phyloP scores from a whole-genome alignment of 805 yeast genomes.

The Kluyveromyces wickerhamii region DNA sequence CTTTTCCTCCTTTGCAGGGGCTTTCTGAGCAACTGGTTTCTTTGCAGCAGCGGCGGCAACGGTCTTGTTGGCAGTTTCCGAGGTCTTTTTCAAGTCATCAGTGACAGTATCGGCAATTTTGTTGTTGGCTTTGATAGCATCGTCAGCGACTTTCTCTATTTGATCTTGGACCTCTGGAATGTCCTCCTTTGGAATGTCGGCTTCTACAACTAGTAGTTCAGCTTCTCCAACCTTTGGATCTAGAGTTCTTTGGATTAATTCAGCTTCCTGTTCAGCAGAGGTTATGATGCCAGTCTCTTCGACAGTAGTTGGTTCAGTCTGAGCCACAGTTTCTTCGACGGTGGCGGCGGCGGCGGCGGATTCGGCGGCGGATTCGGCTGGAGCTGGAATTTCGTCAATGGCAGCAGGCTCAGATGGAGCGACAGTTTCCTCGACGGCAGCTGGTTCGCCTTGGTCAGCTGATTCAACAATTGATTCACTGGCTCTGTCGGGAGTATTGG shows the following conservation, averaged over 20 bases:
- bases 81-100: neutral
- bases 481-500: slow-evolving; percentile 1
- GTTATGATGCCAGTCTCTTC: slow-evolving; percentile 10
- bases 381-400: neutral
- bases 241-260: slow-evolving; percentile 9
- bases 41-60: slow-evolving; percentile 6
- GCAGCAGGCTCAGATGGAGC: neutral
- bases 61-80: neutral
- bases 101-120: slow-evolving; percentile 26
- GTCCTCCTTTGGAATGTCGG: slow-evolving; percentile 20
- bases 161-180: slow-evolving; percentile 23
- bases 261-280: slow-evolving; percentile 10
- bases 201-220: slow-evolving; percentile 23
- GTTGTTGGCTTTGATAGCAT: slow-evolving; percentile 31
- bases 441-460: slow-evolving; percentile 1
- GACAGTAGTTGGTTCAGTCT: neutral
- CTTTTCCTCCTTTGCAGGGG: slow-evolving; percentile 8
- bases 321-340: slow-evolving; percentile 1
- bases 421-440: neutral
- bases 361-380: slow-evolving; percentile 5
- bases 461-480: slow-evolving; percentile 2
- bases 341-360: slow-evolving; percentile 10
- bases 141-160: slow-evolving; percentile 27
- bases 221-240: slow-evolving; percentile 15
- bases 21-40: neutral